Base-by-base conservation (phyloP, 1,284 basidiomycete species). In the Apiotrichum gamsii region DNA sequence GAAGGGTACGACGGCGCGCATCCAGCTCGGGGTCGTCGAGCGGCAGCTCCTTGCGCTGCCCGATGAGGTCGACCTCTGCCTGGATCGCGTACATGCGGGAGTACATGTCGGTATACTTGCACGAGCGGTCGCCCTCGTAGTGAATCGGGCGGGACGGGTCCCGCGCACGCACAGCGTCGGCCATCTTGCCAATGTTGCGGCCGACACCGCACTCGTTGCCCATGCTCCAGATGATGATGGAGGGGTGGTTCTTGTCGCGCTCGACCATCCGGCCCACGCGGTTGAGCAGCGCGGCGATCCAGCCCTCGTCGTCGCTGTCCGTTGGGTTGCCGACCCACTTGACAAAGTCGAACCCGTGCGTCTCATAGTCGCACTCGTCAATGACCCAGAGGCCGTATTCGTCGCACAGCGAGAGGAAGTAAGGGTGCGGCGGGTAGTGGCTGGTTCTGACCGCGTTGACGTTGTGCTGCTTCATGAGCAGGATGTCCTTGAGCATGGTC, bases 331-430 rank as follows among this genome's bases (percentile, higher is more conserved):
- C 20, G 8, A 19, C n/a, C 55, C 55, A 57, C 10, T 20, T 14
- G 19, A 21, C 21, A 16, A 42, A 25, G n/a, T 31, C 44, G 40
- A 57, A 57, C 13, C 55, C 55, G 35, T 57, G 55, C 6, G 49
- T 54, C 48, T 57, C 55, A 21, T 39, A 37, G 45, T 57, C 55
- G 29, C 41, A 18, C 46, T 57, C 55, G 43, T 57, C 55, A 25
- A 57, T 44, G 15, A 57, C 55, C 52, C 48, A 54, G 10, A 57
- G 48, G n/a, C 55, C 55, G 45, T 57, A 52, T 43, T 49, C 36
- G 35, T 57, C 55, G 40, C 55, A 57, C 8, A 57, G 38, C 14
- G 54, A 42, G n/a, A 57, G 37, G 28, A 57, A 57, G 19, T 43
- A 28, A 5, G 52, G 52, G 32, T 57, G 36, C 1, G 55, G 55